Evolutionary conservation across 2,329 filamentous ascomycete genomes (phyloP), one percentile per base, ranked within the genome.

Genomic region (Rasamsonia emersonii): DNA sequence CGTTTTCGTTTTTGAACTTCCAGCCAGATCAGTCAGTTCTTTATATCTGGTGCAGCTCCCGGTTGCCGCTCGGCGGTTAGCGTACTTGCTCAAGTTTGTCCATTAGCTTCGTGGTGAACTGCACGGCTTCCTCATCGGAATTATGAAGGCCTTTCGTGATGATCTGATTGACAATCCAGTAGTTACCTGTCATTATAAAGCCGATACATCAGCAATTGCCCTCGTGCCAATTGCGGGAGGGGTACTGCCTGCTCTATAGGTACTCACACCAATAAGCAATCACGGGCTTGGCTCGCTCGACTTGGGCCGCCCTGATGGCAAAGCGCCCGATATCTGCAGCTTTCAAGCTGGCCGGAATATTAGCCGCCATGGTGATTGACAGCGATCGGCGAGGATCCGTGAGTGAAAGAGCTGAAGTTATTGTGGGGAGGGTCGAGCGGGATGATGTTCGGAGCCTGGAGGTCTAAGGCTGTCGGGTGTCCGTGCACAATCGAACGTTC

Each of bases 151-250:
- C 72, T 54, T 80, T 84, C 32, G 74, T 70, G 9, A 98, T 76
- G 45, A 98, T 93, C 53, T 93, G 84, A 50, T 96, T 86, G 28
- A 94, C 82, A 16, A 91, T 84, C 70, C 85, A 91, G 59, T 91
- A 94, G 52, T 93, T 81, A 58, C 83, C 85, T 91, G 39, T 32
- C 4, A 28, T 31, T 27, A 24, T 32, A 19, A 5, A 17, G 6
- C 3, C 18, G n/a, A 18, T n/a, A n/a, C n/a, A n/a, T n/a, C n/a
- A n/a, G n/a, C n/a, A n/a, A n/a, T n/a, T n/a, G n/a, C n/a, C n/a
- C n/a, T n/a, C n/a, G n/a, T 24, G 24, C 26, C 25, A 18, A 21
- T 37, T 27, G 37, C 30, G 23, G 32, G 30, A 30, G 39, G 20
- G 24, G 20, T n/a, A 19, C 18, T 9, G 9, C 8, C 6, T 18